Base-by-base conservation (phyloP, 2,329 filamentous ascomycete species). In the Ophiosphaerella narmari region DNA sequence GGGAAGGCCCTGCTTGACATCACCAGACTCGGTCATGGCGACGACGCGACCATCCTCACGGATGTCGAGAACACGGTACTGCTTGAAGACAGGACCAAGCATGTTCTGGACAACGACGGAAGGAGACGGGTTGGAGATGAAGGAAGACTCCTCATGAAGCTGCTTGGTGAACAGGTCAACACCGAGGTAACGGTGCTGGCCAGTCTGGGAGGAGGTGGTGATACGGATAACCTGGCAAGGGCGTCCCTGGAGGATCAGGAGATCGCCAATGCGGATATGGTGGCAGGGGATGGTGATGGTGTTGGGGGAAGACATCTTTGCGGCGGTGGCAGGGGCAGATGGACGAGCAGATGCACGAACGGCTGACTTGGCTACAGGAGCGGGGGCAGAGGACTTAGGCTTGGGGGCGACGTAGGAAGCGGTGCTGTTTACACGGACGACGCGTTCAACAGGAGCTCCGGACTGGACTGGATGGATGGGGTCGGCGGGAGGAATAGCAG, bases 111-210 rank as follows among this genome's bases (percentile, higher is more conserved):
- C 93, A 60, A 97, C 86, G 55, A 99, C 94, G 67, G 90, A 96
- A 67, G 93, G 93, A 63, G 89, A 90, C 62, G 94, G 94, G 88
- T 96, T 95, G 80, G 90, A 92, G 81, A 97, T 87, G 81, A 96
- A 97, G 70, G 89, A 93, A 50, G 91, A 96, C 88, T 99, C 94
- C 82, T 99, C 94, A 74, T 97, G 91, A 63, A 99, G 86, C 83
- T 97, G 91, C 86, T 96, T 96, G 84, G 92, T 97, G 90, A 99
- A 99, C 73, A 99, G 89, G 79, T 99, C 94, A 66, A 99, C 94
- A 86, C 94, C 94, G 60, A 99, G 90, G 86, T 97, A 99, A 76
- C 94, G 90, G 88, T 99, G 93, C 86, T 99, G 94, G 77, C 94
- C 94, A 57, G 94, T 99, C 82, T 96, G 93, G 65, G 90, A 85